Base-by-base conservation (phyloP, 257 asterid genomes). In the Buddleja alternifolia region DNA sequence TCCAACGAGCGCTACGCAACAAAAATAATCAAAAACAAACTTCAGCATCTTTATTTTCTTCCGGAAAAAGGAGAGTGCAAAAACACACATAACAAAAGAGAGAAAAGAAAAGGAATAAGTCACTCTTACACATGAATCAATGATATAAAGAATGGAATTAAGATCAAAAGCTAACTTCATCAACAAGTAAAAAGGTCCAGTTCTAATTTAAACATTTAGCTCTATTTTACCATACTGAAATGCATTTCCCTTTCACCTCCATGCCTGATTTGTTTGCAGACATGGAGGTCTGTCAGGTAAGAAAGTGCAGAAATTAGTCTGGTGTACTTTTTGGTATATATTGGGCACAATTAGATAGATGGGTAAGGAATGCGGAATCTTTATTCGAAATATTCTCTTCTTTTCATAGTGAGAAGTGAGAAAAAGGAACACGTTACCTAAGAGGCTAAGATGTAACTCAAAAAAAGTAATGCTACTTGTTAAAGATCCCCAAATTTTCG, bases 1-100 rank as follows among this genome's bases (percentile, higher is more conserved):
- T 93, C 99, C 97, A 93, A 72, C 99, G 86, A 60, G 99, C 97
- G 82, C 99, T 93, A 76, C 50, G 63, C 59, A 78, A 80, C 58
- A 74, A 55, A 63, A 75, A 71, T 25, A 52, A 36, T 55, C 37
- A 57, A 71, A 42, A 42, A 23, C 34, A 14, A 34, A 59, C 37
- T 42, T 54, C 74, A 46, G 69, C 25, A 40, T 20, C 65, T 58
- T 64, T 20, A 42, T 17, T 50, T 68, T n/a, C 10, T 46, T 19
- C n/a, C 23, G 6, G 61, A 60, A 9, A 24, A 55, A 48, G 39
- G 56, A 40, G 32, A 62, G 3, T 50, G 45, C 52, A 67, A 55
- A 72, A 53, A 32, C 54, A 32, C 45, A 60, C 8, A 55, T 50
- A 46, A 46, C 17, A 65, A 40, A 60, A 21, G 24, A 25, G 51